Conservation (phyloP, 2,329 filamentous ascomycete genomes). For the Fusarium clavum region DNA sequence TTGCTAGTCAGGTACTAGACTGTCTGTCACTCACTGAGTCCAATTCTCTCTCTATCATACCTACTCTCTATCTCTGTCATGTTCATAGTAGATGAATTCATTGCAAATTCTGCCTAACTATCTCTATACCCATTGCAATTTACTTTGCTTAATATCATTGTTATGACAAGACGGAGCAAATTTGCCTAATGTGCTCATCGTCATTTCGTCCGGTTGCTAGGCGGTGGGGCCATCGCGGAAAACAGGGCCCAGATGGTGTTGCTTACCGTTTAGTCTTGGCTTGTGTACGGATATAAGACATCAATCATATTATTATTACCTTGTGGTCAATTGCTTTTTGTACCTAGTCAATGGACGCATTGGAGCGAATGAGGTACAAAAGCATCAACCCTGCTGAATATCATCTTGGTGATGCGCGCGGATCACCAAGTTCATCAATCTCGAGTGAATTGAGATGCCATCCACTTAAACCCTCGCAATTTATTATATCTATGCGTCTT, state of each 20-base stretch:
- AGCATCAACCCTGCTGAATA: no score
- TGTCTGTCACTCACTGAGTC: conserved; percentile 16
- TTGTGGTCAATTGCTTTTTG: not conserved
- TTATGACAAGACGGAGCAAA: not conserved
- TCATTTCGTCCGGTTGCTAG: not conserved
- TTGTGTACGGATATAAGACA: not conserved
- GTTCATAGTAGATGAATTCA: not conserved
- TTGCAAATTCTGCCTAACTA: not conserved
- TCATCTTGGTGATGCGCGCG: no score
- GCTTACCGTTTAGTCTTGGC: not conserved
- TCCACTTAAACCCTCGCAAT: no score
- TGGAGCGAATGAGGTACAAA: no score
- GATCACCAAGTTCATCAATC: no score
- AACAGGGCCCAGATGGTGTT: not conserved
- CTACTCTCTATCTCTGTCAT: conserved; percentile 2
- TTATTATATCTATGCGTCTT: no score
- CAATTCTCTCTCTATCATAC: conserved; percentile 10
- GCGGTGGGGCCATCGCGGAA: not conserved
- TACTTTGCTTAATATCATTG: not conserved
- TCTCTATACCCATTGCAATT: not conserved
- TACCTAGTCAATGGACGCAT: no score
- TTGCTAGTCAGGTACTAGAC: conserved; percentile 36
- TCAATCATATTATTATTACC: not conserved
- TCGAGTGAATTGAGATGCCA: no score
- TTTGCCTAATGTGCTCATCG: not conserved